Percentiles rank a stretch among this genome's conserved stretches.
Evolutionary conservation across 2,329 filamentous ascomycete genomes (phyloP).

Genomic region (Aulographum hederae): DNA sequence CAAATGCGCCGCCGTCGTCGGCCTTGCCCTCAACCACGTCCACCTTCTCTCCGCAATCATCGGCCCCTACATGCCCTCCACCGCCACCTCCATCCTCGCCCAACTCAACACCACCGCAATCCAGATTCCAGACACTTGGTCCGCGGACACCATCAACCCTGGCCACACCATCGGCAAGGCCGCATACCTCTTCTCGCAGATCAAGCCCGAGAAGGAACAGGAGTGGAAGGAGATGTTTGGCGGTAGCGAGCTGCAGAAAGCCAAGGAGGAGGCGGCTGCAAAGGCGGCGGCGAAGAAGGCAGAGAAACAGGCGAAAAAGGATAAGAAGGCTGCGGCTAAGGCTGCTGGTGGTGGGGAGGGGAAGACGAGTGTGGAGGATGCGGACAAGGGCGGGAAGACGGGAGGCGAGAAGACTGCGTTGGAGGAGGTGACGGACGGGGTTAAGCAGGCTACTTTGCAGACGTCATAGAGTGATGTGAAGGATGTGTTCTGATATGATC

Average conservation of each 20-base stretch:
- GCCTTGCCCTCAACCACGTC: constrained; percentile 67
- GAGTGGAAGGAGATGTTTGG: constrained; percentile 69
- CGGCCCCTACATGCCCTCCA: constrained; percentile 73
- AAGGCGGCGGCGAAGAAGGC: constrained; percentile 38
- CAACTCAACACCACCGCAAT: constrained; percentile 39
- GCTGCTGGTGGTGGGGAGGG: constrained; percentile 44
- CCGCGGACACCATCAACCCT: constrained; percentile 19
- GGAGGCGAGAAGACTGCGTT: constrained; percentile 19
- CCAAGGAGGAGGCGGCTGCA: constrained; percentile 51
- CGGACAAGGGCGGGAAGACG: constrained; percentile 44
- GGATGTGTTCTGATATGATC: too few species aligned
- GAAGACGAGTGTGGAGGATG: constrained; percentile 65
- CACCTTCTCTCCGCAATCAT: constrained; percentile 65
- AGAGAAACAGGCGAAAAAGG: constrained; percentile 45
- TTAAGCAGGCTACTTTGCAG: constrained; percentile 25
- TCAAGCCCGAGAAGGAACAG: constrained; percentile 62
- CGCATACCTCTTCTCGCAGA: constrained; percentile 64
- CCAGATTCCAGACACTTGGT: background rate
- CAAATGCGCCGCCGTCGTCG: constrained; percentile 44
- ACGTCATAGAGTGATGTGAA: constrained; percentile 12
- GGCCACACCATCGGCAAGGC: constrained; percentile 71
- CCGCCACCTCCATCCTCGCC: constrained; percentile 52
- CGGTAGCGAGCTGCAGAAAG: constrained; percentile 45
- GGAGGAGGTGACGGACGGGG: constrained; percentile 25
- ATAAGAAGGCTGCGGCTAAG: constrained; percentile 21